Conservation (phyloP, 2,329 filamentous ascomycete genomes). For the Ophiocordyceps camponoti-leonardi region DNA sequence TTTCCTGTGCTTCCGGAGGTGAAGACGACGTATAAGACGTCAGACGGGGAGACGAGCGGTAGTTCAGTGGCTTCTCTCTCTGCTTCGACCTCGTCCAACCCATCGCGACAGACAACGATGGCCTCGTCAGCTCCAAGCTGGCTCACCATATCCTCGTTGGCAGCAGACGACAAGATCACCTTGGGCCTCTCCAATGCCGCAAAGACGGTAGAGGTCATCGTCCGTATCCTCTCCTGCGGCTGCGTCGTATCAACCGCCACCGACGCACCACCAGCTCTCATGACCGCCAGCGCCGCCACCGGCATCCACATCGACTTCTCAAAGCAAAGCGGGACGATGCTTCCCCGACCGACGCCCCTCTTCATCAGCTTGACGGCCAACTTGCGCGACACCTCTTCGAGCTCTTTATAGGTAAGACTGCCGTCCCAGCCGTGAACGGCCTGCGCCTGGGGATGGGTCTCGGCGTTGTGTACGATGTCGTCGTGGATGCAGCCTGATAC, state of each 20-base stretch:
- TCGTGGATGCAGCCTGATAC: neutral
- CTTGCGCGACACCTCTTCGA: constrained; percentile 4
- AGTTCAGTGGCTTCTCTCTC: neutral
- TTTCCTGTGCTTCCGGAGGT: constrained; percentile 10
- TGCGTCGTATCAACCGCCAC: constrained; percentile 4
- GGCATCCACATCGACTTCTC: constrained; percentile 3
- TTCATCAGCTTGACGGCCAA: constrained; percentile 3
- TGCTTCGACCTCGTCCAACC: no score
- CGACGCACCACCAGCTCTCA: constrained; percentile 5
- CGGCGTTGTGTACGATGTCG: neutral
- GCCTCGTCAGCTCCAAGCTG: constrained; percentile 2
- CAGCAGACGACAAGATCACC: constrained; percentile 4
- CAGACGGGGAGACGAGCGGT: constrained; percentile 1
- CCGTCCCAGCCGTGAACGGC: constrained; percentile 25
- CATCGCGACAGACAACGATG: neutral
- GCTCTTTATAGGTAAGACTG: constrained; percentile 19
- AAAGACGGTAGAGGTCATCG: constrained; percentile 5
- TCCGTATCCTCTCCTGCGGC: constrained; percentile 4
- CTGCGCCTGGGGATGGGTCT: constrained; percentile 5
- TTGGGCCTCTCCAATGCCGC: neutral
- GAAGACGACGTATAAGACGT: constrained; percentile 8
- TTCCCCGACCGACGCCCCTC: constrained; percentile 5
- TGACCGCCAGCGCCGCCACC: constrained; percentile 5
- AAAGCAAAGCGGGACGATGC: constrained; percentile 1
- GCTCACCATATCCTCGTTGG: constrained; percentile 1